Percentiles rank a stretch among this genome's conserved stretches.
phyloP scores from a whole-genome alignment of 352 stramenopile species.

The Phytopythium ostracodes region DNA sequence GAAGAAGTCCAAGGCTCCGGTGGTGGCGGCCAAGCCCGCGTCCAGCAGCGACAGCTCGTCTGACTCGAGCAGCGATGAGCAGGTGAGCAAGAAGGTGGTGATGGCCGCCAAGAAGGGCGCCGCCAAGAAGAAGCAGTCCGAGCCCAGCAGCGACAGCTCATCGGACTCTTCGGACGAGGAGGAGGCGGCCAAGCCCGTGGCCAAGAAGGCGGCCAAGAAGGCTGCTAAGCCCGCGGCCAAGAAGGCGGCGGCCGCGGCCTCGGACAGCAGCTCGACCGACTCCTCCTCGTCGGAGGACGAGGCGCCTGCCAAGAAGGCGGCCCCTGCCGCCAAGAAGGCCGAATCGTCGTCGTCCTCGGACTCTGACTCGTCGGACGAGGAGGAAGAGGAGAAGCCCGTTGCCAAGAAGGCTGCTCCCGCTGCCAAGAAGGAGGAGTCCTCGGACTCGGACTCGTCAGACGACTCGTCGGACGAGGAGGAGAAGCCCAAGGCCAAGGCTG shows the following conservation, averaged over 20 bases:
- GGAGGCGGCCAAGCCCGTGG: conserved; percentile 19
- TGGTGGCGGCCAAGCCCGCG: conserved; percentile 32
- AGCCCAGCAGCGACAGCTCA: conserved; percentile 23
- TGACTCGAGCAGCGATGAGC: conserved; percentile 54
- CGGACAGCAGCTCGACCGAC: conserved; percentile 17
- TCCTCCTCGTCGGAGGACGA: conserved; percentile 53
- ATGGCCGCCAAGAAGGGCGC: conserved; percentile 46
- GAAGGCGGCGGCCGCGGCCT: too few species aligned
- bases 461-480: conserved; percentile 51
- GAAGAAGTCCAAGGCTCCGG: conserved; percentile 47
- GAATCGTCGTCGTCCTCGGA: conserved; percentile 29
- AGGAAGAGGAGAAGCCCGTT: conserved; percentile 22
- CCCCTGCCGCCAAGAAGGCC: conserved; percentile 30
- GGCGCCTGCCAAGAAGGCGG: conserved; percentile 19
- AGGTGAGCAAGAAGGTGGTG: conserved; percentile 44
- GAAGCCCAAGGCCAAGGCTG: conserved; percentile 23
- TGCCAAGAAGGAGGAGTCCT: conserved; percentile 21
- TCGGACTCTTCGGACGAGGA: conserved; percentile 56
- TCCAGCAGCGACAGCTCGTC: conserved; percentile 44
- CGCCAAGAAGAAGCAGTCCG: conserved; percentile 3
- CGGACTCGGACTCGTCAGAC: conserved; percentile 22
- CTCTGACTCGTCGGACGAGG: conserved; percentile 43
- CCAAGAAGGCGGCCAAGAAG: conserved; percentile 57
- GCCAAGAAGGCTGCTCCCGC: conserved; percentile 36
- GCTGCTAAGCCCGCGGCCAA: conserved; percentile 17